Evolutionary conservation across 345 rosid species (phyloP).

Genomic region (Lepidium didymum): DNA sequence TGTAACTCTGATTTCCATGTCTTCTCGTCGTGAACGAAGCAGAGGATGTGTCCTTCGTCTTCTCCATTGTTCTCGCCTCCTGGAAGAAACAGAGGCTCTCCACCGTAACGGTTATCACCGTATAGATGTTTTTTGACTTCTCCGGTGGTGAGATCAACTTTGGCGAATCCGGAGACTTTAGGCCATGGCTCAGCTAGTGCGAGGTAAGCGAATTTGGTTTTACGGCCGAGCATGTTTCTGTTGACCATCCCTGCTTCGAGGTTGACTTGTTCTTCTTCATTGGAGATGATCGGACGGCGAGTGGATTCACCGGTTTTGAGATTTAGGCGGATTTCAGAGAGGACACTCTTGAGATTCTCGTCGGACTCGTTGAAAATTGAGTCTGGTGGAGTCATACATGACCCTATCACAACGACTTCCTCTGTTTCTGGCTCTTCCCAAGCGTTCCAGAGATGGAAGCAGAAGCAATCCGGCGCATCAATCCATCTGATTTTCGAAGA

Average conservation of each 20-base stretch:
- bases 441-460: constrained; percentile 93
- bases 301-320: constrained; percentile 57
- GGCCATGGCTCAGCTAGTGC: constrained; percentile 94
- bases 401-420: constrained; percentile 79
- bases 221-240: constrained; percentile 67
- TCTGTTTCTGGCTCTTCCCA: constrained; percentile 88
- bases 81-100: constrained; percentile 73
- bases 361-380: constrained; percentile 84
- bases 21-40: constrained; percentile 73
- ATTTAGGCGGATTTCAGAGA: constrained; percentile 70
- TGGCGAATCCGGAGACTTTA: constrained; percentile 79
- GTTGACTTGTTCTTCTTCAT: constrained; percentile 59
- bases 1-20: constrained; percentile 75
- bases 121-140: constrained; percentile 49
- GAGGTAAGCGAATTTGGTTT: constrained; percentile 54
- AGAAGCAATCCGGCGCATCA: constrained; percentile 75
- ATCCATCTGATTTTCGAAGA: constrained; percentile 51
- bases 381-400: constrained; percentile 85
- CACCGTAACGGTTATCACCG: constrained; percentile 59
- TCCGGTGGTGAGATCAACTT: constrained; percentile 58
- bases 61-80: constrained; percentile 30
- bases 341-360: constrained; percentile 59
- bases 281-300: constrained; percentile 48
- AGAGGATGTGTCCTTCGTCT: constrained; percentile 58
- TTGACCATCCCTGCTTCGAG: constrained; percentile 92